These are phyloP conservation scores for Tuber brumale DNA, from an alignment of 495 filamentous ascomycete genomes.

Conservation along the genomic window DNA sequence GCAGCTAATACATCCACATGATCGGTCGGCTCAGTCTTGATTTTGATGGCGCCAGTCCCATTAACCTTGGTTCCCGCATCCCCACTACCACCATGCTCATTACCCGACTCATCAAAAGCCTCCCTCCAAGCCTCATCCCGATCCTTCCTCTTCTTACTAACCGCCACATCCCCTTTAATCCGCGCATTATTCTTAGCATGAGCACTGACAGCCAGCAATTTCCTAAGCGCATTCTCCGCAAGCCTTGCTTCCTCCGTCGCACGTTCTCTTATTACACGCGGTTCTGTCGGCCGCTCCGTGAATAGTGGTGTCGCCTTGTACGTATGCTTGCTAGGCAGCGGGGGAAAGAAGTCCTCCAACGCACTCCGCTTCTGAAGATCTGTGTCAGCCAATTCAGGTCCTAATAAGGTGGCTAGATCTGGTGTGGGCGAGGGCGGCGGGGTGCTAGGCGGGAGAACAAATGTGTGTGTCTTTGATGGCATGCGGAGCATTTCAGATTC, in stretches of 20 bases:
- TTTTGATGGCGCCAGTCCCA: slow-evolving; percentile 11
- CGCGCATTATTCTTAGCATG: slow-evolving; percentile 41
- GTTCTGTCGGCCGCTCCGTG: slow-evolving; percentile 60
- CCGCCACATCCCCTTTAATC: slow-evolving; percentile 41
- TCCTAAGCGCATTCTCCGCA: slow-evolving; percentile 66
- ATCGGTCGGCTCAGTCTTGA: slow-evolving; percentile 21
- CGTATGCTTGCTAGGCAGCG: slow-evolving; percentile 66
- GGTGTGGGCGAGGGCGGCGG: slow-evolving; percentile 47
- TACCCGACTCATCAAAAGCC: slow-evolving; percentile 38
- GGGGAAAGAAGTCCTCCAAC: slow-evolving; percentile 62
- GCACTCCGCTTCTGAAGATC: slow-evolving; percentile 49
- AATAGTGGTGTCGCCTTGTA: slow-evolving; percentile 63
- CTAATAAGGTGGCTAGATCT: slow-evolving; percentile 43
- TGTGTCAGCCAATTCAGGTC: slow-evolving; percentile 49
- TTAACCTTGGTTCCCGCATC: slow-evolving; percentile 16
- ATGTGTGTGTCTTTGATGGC: slow-evolving; percentile 38
- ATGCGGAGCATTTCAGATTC: slow-evolving; percentile 37
- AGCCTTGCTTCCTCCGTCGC: slow-evolving; percentile 66
- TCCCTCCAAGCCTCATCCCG: slow-evolving; percentile 44
- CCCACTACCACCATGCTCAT: neutral
- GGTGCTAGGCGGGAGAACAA: slow-evolving; percentile 43
- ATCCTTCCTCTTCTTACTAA: slow-evolving; percentile 41
- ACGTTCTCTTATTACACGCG: slow-evolving; percentile 62
- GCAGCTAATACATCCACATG: neutral
- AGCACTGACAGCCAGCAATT: slow-evolving; percentile 51